A percentile compares a stretch with the other conserved stretches of the same genome.
Evolutionary conservation across 345 rosid species (phyloP).

Genomic region (Salix purpurea): DNA sequence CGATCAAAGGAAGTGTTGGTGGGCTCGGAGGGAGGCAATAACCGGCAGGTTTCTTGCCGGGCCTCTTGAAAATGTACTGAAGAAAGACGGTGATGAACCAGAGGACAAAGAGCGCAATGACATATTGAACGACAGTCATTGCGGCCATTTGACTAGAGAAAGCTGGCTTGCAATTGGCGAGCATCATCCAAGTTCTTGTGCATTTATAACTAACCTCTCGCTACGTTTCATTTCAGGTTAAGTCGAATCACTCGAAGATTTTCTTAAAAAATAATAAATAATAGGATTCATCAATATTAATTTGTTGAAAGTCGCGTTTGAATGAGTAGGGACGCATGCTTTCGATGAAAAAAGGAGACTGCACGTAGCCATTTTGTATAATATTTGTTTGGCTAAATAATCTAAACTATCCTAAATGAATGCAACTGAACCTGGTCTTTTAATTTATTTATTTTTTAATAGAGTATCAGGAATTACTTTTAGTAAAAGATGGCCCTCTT

Average conservation of each 20-base stretch:
- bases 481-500: no score
- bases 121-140: not conserved
- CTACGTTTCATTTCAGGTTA: not conserved
- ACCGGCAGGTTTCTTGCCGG: not conserved
- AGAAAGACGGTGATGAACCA: not conserved
- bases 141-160: not conserved
- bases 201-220: not conserved
- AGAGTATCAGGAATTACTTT: no score
- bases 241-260: no score
- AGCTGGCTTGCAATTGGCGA: not conserved
- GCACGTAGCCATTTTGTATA: no score
- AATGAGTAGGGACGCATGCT: not conserved
- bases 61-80: not conserved
- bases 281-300: not conserved
- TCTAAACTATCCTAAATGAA: no score
- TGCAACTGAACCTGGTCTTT: no score
- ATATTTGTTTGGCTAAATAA: no score
- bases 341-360: not conserved
- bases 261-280: no score
- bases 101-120: not conserved
- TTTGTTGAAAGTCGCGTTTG: not conserved
- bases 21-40: constrained; percentile 42
- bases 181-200: not conserved
- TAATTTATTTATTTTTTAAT: no score
- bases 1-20: constrained; percentile 33